Percentiles rank a stretch among this genome's conserved stretches.
phyloP scores from a whole-genome alignment of 2,329 filamentous ascomycete genomes.

The Didymella pomorum region DNA sequence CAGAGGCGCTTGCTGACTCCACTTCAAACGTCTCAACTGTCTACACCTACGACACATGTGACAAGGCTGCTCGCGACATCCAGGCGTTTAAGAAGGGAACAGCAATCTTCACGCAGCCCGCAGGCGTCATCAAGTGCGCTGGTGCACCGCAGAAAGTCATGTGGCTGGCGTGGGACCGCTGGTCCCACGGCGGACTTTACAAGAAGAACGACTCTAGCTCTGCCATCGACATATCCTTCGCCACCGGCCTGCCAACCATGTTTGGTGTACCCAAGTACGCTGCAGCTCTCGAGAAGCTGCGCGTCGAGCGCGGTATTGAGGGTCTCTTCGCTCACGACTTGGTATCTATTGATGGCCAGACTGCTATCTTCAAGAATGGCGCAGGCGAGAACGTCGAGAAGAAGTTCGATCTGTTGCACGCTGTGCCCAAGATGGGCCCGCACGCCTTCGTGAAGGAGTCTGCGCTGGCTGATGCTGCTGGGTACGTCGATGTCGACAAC shows the following conservation, averaged over 20 bases:
- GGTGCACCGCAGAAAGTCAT: conserved; percentile 53
- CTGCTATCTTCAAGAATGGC: conserved; percentile 43
- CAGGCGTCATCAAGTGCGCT: conserved; percentile 52
- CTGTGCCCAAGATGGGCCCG: conserved; percentile 50
- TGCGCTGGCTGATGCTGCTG: conserved; percentile 45
- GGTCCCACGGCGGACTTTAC: conserved; percentile 49
- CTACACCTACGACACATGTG: conserved; percentile 51
- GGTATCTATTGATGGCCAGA: conserved; percentile 49
- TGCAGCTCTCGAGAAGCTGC: conserved; percentile 46
- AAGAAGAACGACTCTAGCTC: conserved; percentile 37
- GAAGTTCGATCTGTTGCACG: conserved; percentile 51
- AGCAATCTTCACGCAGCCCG: conserved; percentile 52
- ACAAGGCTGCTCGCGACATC: conserved; percentile 48
- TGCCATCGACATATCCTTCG: conserved; percentile 49
- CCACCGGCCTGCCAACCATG: conserved; percentile 51
- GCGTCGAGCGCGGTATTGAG: conserved; percentile 47
- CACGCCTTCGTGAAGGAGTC: conserved; percentile 50
- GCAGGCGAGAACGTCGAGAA: conserved; percentile 39
- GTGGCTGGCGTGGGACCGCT: conserved; percentile 53
- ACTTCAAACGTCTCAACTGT: conserved; percentile 48
- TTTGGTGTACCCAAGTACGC: conserved; percentile 53
- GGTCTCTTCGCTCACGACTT: conserved; percentile 53
- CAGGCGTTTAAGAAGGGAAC: conserved; percentile 44
- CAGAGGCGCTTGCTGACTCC: conserved; percentile 48
- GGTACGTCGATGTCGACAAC: conserved; percentile 50